Conservation (phyloP, 257 asterid genomes). For the Solanum tacnaense region DNA sequence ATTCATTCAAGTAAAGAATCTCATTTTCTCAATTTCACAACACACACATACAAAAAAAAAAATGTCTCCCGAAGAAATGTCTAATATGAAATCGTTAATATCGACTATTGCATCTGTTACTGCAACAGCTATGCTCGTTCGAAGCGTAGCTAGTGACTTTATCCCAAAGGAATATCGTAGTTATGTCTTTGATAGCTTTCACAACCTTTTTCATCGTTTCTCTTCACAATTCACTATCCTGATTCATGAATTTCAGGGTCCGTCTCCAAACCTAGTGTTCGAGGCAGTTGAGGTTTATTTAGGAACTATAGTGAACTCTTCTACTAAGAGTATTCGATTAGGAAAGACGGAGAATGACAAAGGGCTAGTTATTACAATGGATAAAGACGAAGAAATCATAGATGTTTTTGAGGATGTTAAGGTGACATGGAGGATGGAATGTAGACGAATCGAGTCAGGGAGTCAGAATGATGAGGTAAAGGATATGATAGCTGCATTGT, state of each 20-base stretch:
- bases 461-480: neutral
- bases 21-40: neutral
- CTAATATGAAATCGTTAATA: slow-evolving; percentile 8
- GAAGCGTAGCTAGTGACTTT: slow-evolving; percentile 20
- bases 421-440: slow-evolving; percentile 27
- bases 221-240: slow-evolving; percentile 21
- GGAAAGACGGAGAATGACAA: slow-evolving; percentile 30
- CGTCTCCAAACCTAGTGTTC: slow-evolving; percentile 29
- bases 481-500: neutral
- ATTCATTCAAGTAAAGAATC: neutral
- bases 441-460: neutral
- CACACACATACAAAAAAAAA: neutral
- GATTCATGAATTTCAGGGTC: slow-evolving; percentile 42
- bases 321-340: slow-evolving; percentile 15
- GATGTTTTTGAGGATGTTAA: slow-evolving; percentile 23
- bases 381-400: slow-evolving; percentile 12
- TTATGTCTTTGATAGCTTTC: slow-evolving; percentile 1
- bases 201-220: slow-evolving; percentile 4
- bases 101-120: slow-evolving; percentile 39
- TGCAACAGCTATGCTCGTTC: slow-evolving; percentile 36
- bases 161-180: slow-evolving; percentile 26
- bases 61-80: neutral
- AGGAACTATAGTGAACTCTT: slow-evolving; percentile 11
- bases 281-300: slow-evolving; percentile 31
- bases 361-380: slow-evolving; percentile 18